phyloP scores from a whole-genome alignment of 306 rosid genomes.

The Fagus sylvatica region DNA sequence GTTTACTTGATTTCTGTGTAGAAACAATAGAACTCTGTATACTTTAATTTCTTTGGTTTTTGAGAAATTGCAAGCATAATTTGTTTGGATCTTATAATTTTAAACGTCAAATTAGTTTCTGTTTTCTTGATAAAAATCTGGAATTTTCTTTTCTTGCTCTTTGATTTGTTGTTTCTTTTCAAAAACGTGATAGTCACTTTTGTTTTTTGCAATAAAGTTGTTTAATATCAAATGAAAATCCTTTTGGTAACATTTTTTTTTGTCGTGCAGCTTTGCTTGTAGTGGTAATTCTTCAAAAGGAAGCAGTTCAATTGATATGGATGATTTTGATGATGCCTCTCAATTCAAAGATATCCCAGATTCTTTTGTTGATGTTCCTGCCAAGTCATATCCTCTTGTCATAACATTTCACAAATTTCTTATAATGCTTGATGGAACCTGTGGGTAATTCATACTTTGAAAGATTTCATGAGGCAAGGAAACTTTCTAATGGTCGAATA shows the following conservation, averaged over 20 bases:
- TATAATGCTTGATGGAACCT: conserved; percentile 85
- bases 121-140: too few relatives aligned
- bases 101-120: too few relatives aligned
- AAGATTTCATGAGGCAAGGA: conserved; percentile 41
- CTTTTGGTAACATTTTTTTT: neutral
- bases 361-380: conserved; percentile 54
- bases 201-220: too few relatives aligned
- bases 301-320: conserved; percentile 29
- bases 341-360: conserved; percentile 53
- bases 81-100: too few relatives aligned
- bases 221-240: neutral
- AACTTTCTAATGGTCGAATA: conserved; percentile 14
- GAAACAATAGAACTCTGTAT: neutral
- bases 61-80: too few relatives aligned
- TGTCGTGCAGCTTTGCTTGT: conserved; percentile 41
- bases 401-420: conserved; percentile 71
- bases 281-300: conserved; percentile 28
- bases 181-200: too few relatives aligned
- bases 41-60: too few relatives aligned
- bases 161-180: too few relatives aligned
- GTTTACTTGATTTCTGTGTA: neutral
- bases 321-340: conserved; percentile 45
- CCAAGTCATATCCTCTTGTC: conserved; percentile 62
- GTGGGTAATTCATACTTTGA: conserved; percentile 65
- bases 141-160: too few relatives aligned